Evolutionary conservation across 352 stramenopile genomes (phyloP).

Genomic region (Pythium dissotocum): DNA sequence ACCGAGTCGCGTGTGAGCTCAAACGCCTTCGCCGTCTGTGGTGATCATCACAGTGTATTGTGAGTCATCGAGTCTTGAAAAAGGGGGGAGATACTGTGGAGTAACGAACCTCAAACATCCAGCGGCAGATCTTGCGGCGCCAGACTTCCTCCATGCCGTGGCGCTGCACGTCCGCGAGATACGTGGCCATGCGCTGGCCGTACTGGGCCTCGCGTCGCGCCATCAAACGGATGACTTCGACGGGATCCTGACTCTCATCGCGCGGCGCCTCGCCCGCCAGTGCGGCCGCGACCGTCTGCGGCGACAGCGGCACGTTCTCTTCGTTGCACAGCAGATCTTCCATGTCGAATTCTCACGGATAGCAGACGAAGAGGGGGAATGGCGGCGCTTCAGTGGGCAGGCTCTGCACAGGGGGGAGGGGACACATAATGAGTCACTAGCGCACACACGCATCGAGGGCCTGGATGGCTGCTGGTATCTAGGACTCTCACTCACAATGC

Average conservation of each 20-base stretch:
- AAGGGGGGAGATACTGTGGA: background rate
- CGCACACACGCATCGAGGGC: background rate
- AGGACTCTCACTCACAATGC: constrained; percentile 28
- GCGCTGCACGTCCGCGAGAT: constrained; percentile 35
- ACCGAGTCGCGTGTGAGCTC: constrained; percentile 49
- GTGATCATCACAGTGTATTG: background rate
- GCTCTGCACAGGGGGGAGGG: constrained; percentile 6
- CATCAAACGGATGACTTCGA: constrained; percentile 33
- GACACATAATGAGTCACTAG: constrained; percentile 7
- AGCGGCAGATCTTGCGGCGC: constrained; percentile 46
- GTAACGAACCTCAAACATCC: constrained; percentile 46
- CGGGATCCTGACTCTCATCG: constrained; percentile 14
- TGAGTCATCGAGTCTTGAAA: background rate
- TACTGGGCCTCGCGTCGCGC: constrained; percentile 30
- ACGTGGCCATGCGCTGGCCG: constrained; percentile 30
- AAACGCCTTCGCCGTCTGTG: constrained; percentile 50
- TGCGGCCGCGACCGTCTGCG: background rate
- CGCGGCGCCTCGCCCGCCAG: background rate
- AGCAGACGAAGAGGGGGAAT: background rate
- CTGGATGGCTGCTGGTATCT: background rate
- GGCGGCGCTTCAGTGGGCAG: background rate
- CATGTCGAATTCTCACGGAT: constrained; percentile 11
- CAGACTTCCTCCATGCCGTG: constrained; percentile 47
- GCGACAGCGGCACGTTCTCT: constrained; percentile 26
- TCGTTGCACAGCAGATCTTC: constrained; percentile 39